Evolutionary conservation across 1,284 basidiomycete genomes (phyloP), one percentile per base, ranked within the genome.

Genomic region (Tilletiopsis washingtonensis): DNA sequence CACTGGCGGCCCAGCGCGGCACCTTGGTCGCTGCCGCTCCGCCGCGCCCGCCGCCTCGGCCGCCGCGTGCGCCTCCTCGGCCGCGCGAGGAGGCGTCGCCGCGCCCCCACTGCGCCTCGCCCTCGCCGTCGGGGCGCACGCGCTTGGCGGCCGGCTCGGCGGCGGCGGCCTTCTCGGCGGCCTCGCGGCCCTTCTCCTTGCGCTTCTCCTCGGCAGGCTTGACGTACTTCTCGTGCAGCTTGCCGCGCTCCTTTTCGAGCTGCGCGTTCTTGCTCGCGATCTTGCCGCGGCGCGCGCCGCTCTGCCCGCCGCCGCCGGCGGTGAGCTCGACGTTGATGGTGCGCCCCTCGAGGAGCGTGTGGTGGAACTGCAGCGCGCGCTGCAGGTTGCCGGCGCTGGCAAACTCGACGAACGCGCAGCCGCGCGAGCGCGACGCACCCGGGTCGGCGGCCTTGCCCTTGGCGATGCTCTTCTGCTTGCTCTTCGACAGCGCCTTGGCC

Each of bases 321-420:
- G 69, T 71, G 15, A 73, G 55, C 44, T 73, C 70, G 5, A 73
- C 70, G 42, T 73, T 73, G 49, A 73, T 73, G 48, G 62, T 59
- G 3, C 70, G 57, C 4, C 69, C 69, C 19, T 61, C 65, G 23
- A 71, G 49, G 50, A 62, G 47, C 23, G 69, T 70, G 24, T 71
- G 70, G 48, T 73, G 70, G 40, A 73, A 70, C 12, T 59, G 60
- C 24, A 73, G 56, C 24, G 67, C 70, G 40, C 70, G 70, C 15
- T 64, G 58, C 11, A 73, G 50, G 1, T 64, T 62, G 15, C 43
- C 43, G 9, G 54, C 43, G 9, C 45, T 50, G 25, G 58, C 53
- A 50, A 73, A 73, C 43, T 73, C 69, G 26, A 67, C 54, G 51
- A 73, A 73, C 2, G 69, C 70, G 26, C 69, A 73, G 2, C 70